Evolutionary conservation across 2,329 filamentous ascomycete species (phyloP), one percentile per base, ranked within the genome.

Genomic region (Fusarium tanahbumbuense): DNA sequence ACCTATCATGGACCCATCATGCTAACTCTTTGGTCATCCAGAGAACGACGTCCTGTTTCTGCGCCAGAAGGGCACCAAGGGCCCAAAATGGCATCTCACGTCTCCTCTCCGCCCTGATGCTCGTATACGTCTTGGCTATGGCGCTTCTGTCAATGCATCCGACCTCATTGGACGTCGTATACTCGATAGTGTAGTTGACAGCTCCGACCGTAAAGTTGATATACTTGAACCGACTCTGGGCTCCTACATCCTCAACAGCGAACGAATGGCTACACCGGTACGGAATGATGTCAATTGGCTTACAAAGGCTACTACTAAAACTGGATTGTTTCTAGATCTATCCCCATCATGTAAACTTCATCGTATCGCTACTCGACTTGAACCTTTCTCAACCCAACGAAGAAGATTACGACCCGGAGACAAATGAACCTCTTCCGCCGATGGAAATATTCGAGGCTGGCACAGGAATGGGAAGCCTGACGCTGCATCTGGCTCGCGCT

Each of bases 371-470:
- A 25, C 85, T 97, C 23, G 92, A 96, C 77, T 84, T 96, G 46
- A 90, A 95, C 76, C 86, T 89, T 30, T 76, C 82, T 5, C 78
- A 81, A 73, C 73, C 81, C 30, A 69, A 74, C 40, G 75, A 80
- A 64, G 76, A 80, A 25, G 77, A 78, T 22, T 63, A 74, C 13
- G 72, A 73, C 28, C 16, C 15, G 10, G 41, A 48, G 16, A 77
- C 79, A 8, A 77, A 80, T 15, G 72, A 79, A 16, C 20, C 28
- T 6, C 27, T 49, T 34, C 78, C 82, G 11, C 87, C 85, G 1
- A 78, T 94, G 15, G 91, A 95, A 76, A 92, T 96, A 46, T 89
- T 96, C 55, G 93, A 96, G 79, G 92, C 92, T 48, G 93, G 93
- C 18, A 96, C 93, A 6, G 93, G 93, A n/a, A 92, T 94, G 83